Evolutionary conservation across 768 basidiomycete species (phyloP), one percentile per base, ranked within the genome.

Genomic region (Termitomyces sp.): DNA sequence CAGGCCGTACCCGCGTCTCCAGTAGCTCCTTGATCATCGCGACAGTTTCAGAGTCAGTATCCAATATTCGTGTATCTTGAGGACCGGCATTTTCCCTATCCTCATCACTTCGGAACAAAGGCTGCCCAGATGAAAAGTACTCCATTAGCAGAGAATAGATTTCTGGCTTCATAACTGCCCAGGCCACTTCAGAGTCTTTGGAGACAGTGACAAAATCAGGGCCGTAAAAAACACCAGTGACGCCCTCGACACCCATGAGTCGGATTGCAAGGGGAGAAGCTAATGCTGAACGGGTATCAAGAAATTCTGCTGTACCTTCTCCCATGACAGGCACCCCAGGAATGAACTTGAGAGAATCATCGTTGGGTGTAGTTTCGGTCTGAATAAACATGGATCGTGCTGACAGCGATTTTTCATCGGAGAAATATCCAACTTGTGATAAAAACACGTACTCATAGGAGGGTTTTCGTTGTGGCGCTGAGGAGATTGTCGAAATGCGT

Each of bases 1-100:
- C 92, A 6, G 97, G 97, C 58, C 97, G 79, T 18, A 99, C 94
- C 15, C 97, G 79, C 2, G 96, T 98, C 71, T 98, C 96, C 54
- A 99, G 78, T 42, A 98, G 73, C 71, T 99, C 97, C 73, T 99
- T 99, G 67, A 99, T 95, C 96, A 98, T 99, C 8, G 94, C 97
- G 3, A 99, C 94, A 3, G 94, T 92, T 73, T 98, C 97, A 22
- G 91, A 90, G 72, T 99, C 97, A 3, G 90, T 92, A 67, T 98
- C 96, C 28, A 98, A 76, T 64, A 98, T 96, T 57, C 83, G 83
- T 9, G 96, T 98, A 73, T 98, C 97, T 73, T 94, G 92, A 11
- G 94, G 94, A 4, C 94, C 94, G 7, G 90, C 93, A 32, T 82
- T 84, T 63, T 89, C 91, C 59, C 82, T 78, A 50, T 93, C 91